Evolutionary conservation across 768 basidiomycete genomes (phyloP), one percentile per base, ranked within the genome.

Genomic region (Amanita jacksonii): DNA sequence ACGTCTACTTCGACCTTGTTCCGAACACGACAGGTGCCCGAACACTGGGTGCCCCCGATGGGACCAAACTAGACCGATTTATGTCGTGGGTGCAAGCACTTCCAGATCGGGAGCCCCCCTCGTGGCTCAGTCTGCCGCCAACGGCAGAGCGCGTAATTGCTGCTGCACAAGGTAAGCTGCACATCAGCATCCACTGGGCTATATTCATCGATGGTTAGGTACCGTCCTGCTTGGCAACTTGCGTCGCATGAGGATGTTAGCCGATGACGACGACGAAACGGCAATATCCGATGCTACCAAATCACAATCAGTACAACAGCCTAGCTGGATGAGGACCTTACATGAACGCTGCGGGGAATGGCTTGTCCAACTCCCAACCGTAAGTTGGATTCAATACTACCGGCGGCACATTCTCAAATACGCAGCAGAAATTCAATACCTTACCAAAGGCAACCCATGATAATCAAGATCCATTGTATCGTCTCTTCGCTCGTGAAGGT

Each of bases 111-210:
- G 91, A 96, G 58, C 92, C 92, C 1, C 92, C 92, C 1, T 79
- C 87, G 25, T 97, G 93, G 93, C 71, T 98, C 37, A 87, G 88
- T 56, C 73, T 99, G 13, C 93, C 94, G 10, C 84, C 86, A 0
- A 85, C 87, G 16, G 92, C 93, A 30, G 94, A 97, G 57, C 78
- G 82, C 25, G 81, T 96, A 33, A 93, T 98, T 52, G 92, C 93
- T 8, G 62, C 87, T 35, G 84, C 84, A 1, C 88, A 94, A 74
- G 93, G 93, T 90, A 55, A 50, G 68, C 34, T 13, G 5, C 27
- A 8, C 24, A 24, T 45, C n/a, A 44, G 22, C 38, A 33, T 18
- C 6, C 19, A 36, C 5, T 30, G 33, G 12, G 20, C 6, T 52
- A 27, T 45, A 39, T 31, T 44, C 45, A 32, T 24, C 20, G 38